Evolutionary conservation across 495 filamentous ascomycete species (phyloP).

Genomic region (Lindgomyces ingoldianus): DNA sequence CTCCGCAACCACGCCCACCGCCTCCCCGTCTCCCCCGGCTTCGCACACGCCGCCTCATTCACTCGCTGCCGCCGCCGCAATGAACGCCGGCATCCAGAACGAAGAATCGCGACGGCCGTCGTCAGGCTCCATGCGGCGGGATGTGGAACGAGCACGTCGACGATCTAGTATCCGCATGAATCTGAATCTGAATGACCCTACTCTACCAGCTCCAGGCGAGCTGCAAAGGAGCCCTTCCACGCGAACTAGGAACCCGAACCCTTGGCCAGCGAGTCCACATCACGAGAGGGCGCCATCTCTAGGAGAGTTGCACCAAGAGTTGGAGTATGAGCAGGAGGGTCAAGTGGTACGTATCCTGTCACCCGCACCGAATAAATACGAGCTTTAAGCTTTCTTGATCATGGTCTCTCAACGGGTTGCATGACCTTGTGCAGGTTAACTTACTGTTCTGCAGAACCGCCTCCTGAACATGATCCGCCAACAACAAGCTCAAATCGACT

Average conservation of each 20-base stretch:
- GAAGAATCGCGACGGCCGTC: constrained; percentile 61
- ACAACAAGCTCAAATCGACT: constrained; percentile 73
- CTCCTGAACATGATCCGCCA: constrained; percentile 85
- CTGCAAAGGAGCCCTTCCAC: constrained; percentile 45
- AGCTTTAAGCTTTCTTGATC: neutral
- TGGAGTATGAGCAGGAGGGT: constrained; percentile 93
- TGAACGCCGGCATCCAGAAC: constrained; percentile 69
- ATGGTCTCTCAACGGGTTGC: no score
- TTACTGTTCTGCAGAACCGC: constrained; percentile 62
- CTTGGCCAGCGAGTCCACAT: constrained; percentile 36
- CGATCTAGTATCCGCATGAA: constrained; percentile 72
- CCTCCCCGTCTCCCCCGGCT: constrained; percentile 49
- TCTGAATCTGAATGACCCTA: constrained; percentile 69
- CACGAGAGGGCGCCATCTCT: constrained; percentile 72
- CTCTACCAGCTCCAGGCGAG: constrained; percentile 62
- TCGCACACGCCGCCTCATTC: constrained; percentile 63
- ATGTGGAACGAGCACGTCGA: constrained; percentile 59
- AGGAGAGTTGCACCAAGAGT: constrained; percentile 92
- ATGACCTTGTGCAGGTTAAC: constrained; percentile 2
- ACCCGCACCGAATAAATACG: neutral
- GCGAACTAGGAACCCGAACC: constrained; percentile 1
- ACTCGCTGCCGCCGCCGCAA: constrained; percentile 65
- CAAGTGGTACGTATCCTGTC: constrained; percentile 68
- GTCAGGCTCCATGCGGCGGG: constrained; percentile 56
- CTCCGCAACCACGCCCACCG: constrained; percentile 17